A percentile compares a stretch with the other conserved stretches of the same genome.
phyloP scores from a whole-genome alignment of 2,329 filamentous ascomycete genomes.

The Falciphora oryzae region DNA sequence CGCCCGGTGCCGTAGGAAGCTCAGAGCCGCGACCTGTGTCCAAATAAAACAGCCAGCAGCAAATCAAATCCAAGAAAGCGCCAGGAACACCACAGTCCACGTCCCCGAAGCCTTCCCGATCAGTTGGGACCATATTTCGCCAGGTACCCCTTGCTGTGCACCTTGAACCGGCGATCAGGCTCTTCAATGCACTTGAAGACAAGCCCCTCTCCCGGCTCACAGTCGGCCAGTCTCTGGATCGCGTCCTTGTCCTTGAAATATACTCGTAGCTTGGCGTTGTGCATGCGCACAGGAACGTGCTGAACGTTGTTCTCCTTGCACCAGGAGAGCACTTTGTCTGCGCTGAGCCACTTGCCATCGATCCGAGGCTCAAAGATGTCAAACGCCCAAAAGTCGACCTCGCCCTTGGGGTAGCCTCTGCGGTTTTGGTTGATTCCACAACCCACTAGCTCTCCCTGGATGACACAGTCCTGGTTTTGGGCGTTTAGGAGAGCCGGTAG shows the following conservation, averaged over 20 bases:
- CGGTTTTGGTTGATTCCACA: conserved; percentile 22
- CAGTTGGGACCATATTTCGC: background rate
- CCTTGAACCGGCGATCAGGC: conserved; percentile 8
- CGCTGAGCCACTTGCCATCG: conserved; percentile 1
- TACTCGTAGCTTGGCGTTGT: conserved; percentile 14
- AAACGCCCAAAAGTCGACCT: conserved; percentile 20
- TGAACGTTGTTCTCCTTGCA: conserved; percentile 14
- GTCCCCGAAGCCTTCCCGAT: background rate
- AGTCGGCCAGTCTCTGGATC: background rate
- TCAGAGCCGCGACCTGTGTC: no score
- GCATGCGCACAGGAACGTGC: conserved; percentile 15
- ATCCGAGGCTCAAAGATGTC: conserved; percentile 12
- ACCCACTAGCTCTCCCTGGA: conserved; percentile 29
- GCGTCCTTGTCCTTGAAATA: background rate
- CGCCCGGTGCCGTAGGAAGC: no score
- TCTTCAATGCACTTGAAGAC: conserved; percentile 10
- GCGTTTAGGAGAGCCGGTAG: conserved; percentile 19
- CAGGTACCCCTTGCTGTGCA: conserved; percentile 7
- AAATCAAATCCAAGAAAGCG: no score
- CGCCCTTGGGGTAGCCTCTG: conserved; percentile 18
- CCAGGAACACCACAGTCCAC: background rate
- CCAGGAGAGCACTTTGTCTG: background rate
- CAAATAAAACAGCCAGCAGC: no score
- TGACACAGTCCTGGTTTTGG: conserved; percentile 19
- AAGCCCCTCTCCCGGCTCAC: conserved; percentile 1